Base-by-base conservation (phyloP, 345 rosid genomes). In the Ailanthus altissimus region DNA sequence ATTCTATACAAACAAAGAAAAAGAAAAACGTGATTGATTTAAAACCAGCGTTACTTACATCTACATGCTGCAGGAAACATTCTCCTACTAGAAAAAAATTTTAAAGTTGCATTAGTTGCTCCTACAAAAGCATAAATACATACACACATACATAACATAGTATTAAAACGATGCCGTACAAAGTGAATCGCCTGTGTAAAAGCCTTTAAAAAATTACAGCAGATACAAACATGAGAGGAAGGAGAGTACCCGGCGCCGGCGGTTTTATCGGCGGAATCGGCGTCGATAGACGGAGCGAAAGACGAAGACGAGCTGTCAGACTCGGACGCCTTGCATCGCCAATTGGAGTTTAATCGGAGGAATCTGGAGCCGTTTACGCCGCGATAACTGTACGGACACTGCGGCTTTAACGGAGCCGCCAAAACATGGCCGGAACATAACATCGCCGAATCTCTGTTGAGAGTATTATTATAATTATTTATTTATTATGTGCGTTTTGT, bases 271-370 rank as follows among this genome's bases (percentile, higher is more conserved):
- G 90, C 38, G 6, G 91, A 76, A 26, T 89, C 92, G 14, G 93
- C 84, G 62, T 91, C 90, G 76, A 90, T 67, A 8, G 95, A 78
- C 43, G 90, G 73, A 10, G 84, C 79, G 46, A 78, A 80, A 13
- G 89, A 80, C 51, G 94, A 84, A 74, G 92, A 70, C 38, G 38
- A 32, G 38, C 3, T 32, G 5, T 90, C 91, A 7, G 92, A 72
- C 3, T 89, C 92, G 8, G 88, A 67, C 14, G 91, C 88, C 84
- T 81, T 81, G 67, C 86, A 76, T 63, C 86, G 90, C 92, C 93
- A 90, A 81, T 74, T 87, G 38, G 80, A 68, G 42, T 74, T 83
- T 59, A 65, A 85, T 23, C 47, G 78, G 47, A 57, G 85, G 18
- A 82, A 75, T 61, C 87, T 71, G 42, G 73, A 20, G 38, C 38